phyloP scores from a whole-genome alignment of 768 basidiomycete species.

The Pisolithus sp. region DNA sequence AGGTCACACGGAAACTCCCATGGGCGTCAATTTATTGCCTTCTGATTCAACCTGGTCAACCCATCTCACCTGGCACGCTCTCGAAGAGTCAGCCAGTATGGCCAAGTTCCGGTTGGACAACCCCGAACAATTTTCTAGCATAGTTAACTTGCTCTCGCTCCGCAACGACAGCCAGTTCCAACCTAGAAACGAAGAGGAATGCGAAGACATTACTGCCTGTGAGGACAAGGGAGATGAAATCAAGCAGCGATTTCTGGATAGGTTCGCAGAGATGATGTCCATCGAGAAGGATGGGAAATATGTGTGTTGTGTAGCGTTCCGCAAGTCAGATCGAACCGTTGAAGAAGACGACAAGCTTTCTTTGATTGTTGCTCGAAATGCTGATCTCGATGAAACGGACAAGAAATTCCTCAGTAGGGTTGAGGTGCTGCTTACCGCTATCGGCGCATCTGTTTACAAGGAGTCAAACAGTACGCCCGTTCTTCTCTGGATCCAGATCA shows the following conservation, averaged over 20 bases:
- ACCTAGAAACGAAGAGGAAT: no score
- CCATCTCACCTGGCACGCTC: no score
- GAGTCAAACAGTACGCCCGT: neutral
- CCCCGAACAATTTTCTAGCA: no score
- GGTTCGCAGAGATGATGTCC: neutral
- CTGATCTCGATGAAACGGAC: neutral
- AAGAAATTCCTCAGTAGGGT: neutral
- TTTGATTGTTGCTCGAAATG: neutral
- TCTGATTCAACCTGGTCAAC: no score
- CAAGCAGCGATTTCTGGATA: neutral
- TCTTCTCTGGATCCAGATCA: neutral
- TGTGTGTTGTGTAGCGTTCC: neutral
- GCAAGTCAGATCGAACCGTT: neutral
- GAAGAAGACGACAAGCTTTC: neutral
- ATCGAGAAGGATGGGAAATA: neutral
- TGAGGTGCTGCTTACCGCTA: neutral
- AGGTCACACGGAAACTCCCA: no score
- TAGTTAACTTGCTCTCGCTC: no score
- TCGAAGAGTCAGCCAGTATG: no score
- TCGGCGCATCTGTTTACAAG: neutral
- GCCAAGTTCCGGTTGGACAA: no score
- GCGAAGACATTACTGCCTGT: no score
- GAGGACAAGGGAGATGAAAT: neutral
- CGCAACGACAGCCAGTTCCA: no score
- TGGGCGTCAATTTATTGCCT: no score